Percentiles rank a stretch among this genome's conserved stretches.
phyloP scores from a whole-genome alignment of 2,329 filamentous ascomycete species.

The Daldinia eschscholtzii region DNA sequence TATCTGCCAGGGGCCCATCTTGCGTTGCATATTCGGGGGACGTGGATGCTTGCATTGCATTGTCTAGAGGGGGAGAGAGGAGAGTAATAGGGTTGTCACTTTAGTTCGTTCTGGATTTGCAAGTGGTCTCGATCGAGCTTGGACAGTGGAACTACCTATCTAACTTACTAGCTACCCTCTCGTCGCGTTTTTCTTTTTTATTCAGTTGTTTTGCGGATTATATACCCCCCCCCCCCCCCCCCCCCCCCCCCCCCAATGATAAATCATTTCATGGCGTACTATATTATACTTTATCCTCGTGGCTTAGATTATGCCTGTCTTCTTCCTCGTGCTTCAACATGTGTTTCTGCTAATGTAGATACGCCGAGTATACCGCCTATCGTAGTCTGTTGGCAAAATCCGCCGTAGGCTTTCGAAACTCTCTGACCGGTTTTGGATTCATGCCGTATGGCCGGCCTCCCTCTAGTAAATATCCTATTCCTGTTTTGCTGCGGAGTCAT shows the following conservation, averaged over 20 bases:
- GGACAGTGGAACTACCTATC: conserved; percentile 12
- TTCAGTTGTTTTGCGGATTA: conserved; percentile 19
- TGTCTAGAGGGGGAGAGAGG: conserved; percentile 7
- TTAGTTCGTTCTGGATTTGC: conserved; percentile 26
- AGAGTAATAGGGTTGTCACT: background rate
- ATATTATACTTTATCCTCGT: background rate
- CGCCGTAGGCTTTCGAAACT: background rate
- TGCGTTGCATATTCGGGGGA: conserved; percentile 32
- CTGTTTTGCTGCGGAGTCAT: conserved; percentile 7
- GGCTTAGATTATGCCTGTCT: background rate
- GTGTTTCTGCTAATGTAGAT: conserved; percentile 1
- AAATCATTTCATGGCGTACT: conserved; percentile 14
- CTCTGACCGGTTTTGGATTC: background rate
- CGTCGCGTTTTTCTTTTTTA: conserved; percentile 21
- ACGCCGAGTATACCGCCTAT: conserved; percentile 4
- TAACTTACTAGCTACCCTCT: background rate
- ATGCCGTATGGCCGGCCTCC: conserved; percentile 6
- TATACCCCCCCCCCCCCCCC: conserved; percentile 40
- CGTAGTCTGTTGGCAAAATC: background rate
- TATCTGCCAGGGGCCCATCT: background rate
- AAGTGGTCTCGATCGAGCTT: conserved; percentile 8
- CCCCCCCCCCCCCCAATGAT: conserved; percentile 40
- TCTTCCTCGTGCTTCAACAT: background rate
- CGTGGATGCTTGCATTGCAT: conserved; percentile 32
- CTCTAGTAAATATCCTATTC: background rate